Conservation (phyloP, 163 green algal species). For the Dunaliella salina region DNA sequence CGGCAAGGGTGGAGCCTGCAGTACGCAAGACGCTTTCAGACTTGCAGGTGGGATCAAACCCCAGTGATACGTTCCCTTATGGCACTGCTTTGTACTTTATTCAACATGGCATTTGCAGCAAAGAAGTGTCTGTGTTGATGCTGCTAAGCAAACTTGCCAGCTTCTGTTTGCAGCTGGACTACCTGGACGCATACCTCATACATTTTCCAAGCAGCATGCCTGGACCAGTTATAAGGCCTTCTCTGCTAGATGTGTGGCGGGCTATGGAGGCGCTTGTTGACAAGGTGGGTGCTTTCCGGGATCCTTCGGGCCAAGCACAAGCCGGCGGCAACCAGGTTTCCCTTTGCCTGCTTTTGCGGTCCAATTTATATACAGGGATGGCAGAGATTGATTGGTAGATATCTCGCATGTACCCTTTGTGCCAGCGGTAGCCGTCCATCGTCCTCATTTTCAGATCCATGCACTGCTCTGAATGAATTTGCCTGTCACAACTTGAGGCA, state of each 20-base stretch:
- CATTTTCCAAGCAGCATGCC: conserved; percentile 55
- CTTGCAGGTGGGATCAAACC: neutral
- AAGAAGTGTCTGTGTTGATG: too few species aligned
- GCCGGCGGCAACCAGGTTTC: too few species aligned
- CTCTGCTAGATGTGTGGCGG: conserved; percentile 71
- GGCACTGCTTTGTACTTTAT: too few species aligned
- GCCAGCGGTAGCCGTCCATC: too few species aligned
- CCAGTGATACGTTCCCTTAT: too few species aligned
- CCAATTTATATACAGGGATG: too few species aligned
- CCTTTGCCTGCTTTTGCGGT: too few species aligned
- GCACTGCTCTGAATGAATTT: neutral
- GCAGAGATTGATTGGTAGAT: too few species aligned
- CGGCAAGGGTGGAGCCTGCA: conserved; percentile 49
- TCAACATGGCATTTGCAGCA: too few species aligned
- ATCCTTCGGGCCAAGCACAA: too few species aligned
- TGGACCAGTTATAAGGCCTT: conserved; percentile 32
- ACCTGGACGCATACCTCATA: conserved; percentile 89
- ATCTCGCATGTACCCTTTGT: too few species aligned
- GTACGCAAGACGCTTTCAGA: conserved; percentile 67
- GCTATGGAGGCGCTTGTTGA: conserved; percentile 84
- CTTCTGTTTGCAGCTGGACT: conserved; percentile 50
- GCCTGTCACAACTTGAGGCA: neutral
- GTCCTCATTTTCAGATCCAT: neutral
- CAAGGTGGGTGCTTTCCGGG: conserved; percentile 3
- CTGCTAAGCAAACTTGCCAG: too few species aligned